Evolutionary conservation across 257 asterid species (phyloP), one percentile per base, ranked within the genome.

Genomic region (Lantana camara): DNA sequence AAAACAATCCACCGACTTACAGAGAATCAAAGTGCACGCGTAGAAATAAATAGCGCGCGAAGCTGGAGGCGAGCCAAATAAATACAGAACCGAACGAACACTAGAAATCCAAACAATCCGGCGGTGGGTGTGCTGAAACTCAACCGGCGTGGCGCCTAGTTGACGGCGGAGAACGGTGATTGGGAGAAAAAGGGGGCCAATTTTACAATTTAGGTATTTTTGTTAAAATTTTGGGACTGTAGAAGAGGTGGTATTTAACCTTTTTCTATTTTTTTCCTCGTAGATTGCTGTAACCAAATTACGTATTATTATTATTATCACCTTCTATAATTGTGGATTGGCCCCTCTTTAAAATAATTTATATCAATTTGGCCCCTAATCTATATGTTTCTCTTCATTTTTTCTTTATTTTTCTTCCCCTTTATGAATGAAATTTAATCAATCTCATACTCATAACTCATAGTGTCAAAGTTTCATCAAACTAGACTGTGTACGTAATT

Each of bases 171-270:
- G 38, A 52, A 53, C 66, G 69, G 69, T 63, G 66, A 44, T 60
- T 72, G 34, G 44, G 29, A 14, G 74, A 63, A 63, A 60, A 56
- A 20, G 20, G 21, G 57, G 62, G 55, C 62, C 37, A 68, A 73
- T 66, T 76, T 70, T 2, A 65, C 72, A 69, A 60, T 61, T 53
- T 44, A 70, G 66, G 77, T 60, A 63, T 64, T 59, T 64, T 67
- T 45, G 51, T 71, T 35, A 35, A 35, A 27, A 24, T 35, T 68
- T 49, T 56, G 12, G 1, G 74, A 60, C 51, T 49, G 66, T 51
- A 76, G 68, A 68, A 68, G 35, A 71, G 58, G 64, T 72, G 67
- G 74, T 69, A 77, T 73, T 72, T 54, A 60, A 63, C 30, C 21
- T n/a, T 49, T 59, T 7, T 10, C 10, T 7, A 9, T 21, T 60